A percentile compares a stretch with the other conserved stretches of the same genome.
Evolutionary conservation across 305 asterid genomes (phyloP).

Genomic region (Salvia sclarea): DNA sequence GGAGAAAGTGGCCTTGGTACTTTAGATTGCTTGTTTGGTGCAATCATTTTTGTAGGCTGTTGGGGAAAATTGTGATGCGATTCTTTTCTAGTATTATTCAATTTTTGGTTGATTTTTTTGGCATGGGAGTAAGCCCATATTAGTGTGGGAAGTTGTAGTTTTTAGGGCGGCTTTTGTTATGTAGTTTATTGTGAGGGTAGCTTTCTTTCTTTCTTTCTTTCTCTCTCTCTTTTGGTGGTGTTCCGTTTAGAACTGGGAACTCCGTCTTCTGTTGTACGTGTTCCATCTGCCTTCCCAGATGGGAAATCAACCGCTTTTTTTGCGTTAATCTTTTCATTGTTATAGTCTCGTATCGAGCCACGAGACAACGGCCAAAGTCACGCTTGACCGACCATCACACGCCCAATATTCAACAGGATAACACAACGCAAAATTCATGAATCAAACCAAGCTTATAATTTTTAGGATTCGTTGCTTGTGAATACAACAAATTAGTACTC

Average conservation of each 20-base stretch:
- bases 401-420: too few relatives aligned
- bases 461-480: too few relatives aligned
- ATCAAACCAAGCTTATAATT: too few relatives aligned
- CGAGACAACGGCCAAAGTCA: too few relatives aligned
- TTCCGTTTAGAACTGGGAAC: conserved; percentile 6
- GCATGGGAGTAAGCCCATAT: not conserved
- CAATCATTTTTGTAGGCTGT: conserved; percentile 24
- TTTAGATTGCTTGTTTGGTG: conserved; percentile 42
- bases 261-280: conserved; percentile 22
- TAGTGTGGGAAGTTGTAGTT: conserved; percentile 27
- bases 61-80: conserved; percentile 12
- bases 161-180: conserved; percentile 27
- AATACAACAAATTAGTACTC: too few relatives aligned
- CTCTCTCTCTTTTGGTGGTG: not conserved
- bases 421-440: too few relatives aligned
- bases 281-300: conserved; percentile 13
- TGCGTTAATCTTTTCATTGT: not conserved
- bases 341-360: too few relatives aligned
- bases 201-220: not conserved
- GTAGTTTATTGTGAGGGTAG: conserved; percentile 21
- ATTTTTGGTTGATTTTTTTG: conserved; percentile 24
- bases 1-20: conserved; percentile 86
- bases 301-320: not conserved
- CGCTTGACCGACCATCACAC: too few relatives aligned
- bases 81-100: conserved; percentile 24